Evolutionary conservation across 768 basidiomycete species (phyloP).

Genomic region (Suillus luteus): DNA sequence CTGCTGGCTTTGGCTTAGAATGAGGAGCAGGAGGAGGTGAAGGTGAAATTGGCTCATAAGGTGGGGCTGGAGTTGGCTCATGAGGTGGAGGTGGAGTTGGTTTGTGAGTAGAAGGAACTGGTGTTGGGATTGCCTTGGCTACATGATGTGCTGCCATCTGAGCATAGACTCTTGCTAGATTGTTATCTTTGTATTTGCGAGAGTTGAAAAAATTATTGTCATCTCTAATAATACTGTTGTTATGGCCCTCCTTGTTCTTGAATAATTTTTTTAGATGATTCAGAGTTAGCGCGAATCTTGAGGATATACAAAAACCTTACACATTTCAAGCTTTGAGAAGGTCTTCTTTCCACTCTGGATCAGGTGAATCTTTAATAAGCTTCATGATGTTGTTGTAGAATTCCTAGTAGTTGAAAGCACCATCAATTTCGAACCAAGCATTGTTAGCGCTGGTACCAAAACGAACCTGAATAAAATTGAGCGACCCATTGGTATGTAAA

Average conservation of each 20-base stretch:
- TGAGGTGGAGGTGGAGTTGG: not conserved
- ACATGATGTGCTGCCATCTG: constrained; percentile 1
- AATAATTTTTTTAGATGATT: not conserved
- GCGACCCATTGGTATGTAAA: not conserved
- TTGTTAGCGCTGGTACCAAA: constrained; percentile 5
- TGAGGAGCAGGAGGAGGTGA: too few species aligned
- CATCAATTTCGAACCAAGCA: constrained; percentile 8
- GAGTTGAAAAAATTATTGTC: too few species aligned
- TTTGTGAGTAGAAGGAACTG: not conserved
- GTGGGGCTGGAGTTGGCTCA: not conserved
- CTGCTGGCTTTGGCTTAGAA: too few species aligned
- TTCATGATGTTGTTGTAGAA: constrained; percentile 11
- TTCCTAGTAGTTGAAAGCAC: constrained; percentile 1
- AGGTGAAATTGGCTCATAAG: too few species aligned
- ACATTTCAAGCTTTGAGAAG: constrained; percentile 10
- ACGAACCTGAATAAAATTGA: constrained; percentile 4
- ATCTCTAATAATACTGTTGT: not conserved
- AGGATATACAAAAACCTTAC: constrained; percentile 1
- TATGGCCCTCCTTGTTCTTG: constrained; percentile 1
- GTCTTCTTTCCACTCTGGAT: constrained; percentile 3
- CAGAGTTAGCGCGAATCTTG: not conserved
- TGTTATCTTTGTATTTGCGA: not conserved
- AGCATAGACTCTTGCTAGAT: not conserved
- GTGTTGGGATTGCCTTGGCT: not conserved
- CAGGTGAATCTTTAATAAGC: constrained; percentile 7